These are phyloP conservation scores for Acanthamoeba lenticulata DNA, from an alignment of 208 protist species.

Conservation along the genomic window DNA sequence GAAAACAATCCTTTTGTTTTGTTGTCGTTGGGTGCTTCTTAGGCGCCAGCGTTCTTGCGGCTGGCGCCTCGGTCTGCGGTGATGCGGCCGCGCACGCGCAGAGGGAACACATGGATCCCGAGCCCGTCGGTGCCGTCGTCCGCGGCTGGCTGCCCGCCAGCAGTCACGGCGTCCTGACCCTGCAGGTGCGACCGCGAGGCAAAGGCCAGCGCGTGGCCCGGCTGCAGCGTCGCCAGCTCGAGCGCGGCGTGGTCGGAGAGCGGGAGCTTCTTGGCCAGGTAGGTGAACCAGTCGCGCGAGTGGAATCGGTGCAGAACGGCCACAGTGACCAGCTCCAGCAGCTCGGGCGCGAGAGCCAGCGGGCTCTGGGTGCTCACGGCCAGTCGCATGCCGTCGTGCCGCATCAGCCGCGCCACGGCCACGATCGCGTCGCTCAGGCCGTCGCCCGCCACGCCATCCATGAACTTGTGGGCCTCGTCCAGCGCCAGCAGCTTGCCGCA, in stretches of 20 bases:
- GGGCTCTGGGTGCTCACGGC: slow-evolving; percentile 66
- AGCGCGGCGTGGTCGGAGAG: background rate
- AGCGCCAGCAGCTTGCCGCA: slow-evolving; percentile 54
- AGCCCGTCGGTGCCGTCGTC: background rate
- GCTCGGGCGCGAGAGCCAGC: slow-evolving; percentile 6
- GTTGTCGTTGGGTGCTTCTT: no score
- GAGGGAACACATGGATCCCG: background rate
- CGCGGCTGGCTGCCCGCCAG: background rate
- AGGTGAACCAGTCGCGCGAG: slow-evolving; percentile 67
- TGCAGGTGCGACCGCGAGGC: background rate
- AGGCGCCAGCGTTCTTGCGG: background rate
- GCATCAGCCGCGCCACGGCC: slow-evolving; percentile 55
- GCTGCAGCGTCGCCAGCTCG: background rate
- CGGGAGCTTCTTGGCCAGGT: slow-evolving; percentile 63
- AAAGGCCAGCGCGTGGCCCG: background rate
- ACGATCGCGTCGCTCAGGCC: slow-evolving; percentile 57
- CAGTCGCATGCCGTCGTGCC: slow-evolving; percentile 65
- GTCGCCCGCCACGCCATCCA: background rate
- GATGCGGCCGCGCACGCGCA: background rate
- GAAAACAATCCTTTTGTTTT: no score
- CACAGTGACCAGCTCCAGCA: slow-evolving; percentile 65
- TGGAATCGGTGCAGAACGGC: slow-evolving; percentile 66
- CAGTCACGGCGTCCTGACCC: background rate
- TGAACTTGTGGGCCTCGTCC: slow-evolving; percentile 71
- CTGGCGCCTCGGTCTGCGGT: background rate